Evolutionary conservation across 2,329 filamentous ascomycete genomes (phyloP).

Genomic region (Dactylellina haptotyla): DNA sequence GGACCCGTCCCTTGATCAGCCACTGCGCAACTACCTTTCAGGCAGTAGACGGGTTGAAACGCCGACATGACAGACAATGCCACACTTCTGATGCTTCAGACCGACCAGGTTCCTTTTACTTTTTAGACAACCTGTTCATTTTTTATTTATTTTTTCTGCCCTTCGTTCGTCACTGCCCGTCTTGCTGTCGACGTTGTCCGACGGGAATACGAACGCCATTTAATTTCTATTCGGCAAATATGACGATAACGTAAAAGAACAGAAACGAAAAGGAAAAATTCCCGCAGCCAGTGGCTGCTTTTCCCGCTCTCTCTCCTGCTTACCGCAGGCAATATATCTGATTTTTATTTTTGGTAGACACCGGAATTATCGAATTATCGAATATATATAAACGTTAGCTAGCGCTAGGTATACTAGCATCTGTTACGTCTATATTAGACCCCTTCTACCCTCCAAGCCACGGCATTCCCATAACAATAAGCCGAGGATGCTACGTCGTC

Average conservation of each 20-base stretch:
- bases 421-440: not conserved
- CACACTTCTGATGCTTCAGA: constrained; percentile 49
- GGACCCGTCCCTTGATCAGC: not conserved
- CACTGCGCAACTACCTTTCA: not conserved
- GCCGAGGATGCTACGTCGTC: constrained; percentile 13
- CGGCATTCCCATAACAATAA: constrained; percentile 14
- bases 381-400: no score
- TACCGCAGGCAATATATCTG: not conserved
- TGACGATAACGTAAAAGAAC: constrained; percentile 1
- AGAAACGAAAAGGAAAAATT: constrained; percentile 29
- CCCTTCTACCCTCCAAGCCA: constrained; percentile 17
- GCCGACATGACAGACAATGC: constrained; percentile 39
- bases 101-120: constrained; percentile 12
- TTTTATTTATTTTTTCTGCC: not conserved
- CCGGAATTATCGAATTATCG: no score
- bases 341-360: no score
- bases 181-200: constrained; percentile 10
- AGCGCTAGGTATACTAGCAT: no score
- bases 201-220: constrained; percentile 21
- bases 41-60: constrained; percentile 8
- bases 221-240: constrained; percentile 28
- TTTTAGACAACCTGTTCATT: not conserved
- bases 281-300: constrained; percentile 19
- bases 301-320: not conserved
- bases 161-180: not conserved